These are phyloP conservation scores for Coemansia pectinata DNA, from an alignment of 192 early-diverging fungal species.

Conservation along the genomic window DNA sequence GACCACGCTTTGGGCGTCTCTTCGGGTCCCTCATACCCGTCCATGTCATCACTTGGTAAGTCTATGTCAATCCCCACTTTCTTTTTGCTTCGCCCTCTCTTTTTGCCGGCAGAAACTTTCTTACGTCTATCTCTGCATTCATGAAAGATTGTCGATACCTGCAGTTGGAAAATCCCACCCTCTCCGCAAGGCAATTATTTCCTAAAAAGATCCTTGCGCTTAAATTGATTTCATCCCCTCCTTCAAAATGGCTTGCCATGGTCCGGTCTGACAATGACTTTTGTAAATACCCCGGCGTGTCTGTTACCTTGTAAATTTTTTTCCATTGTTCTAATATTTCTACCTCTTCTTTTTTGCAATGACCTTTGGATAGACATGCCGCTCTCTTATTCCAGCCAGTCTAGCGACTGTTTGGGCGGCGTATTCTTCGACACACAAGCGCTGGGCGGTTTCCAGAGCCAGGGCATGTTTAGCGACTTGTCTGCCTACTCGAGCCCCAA, in stretches of 20 bases:
- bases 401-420: slow-evolving; percentile 23
- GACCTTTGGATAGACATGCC: slow-evolving; percentile 29
- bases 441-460: slow-evolving; percentile 9
- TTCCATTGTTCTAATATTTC: neutral
- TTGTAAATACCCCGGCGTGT: neutral
- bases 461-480: neutral
- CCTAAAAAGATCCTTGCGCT: neutral
- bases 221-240: neutral
- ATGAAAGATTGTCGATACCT: neutral
- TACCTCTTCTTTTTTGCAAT: neutral
- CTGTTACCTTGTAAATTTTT: neutral
- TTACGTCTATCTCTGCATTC: neutral
- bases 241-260: neutral
- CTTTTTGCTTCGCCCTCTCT: neutral
- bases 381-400: slow-evolving; percentile 20
- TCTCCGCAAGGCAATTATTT: slow-evolving; percentile 7
- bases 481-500: neutral
- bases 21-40: slow-evolving; percentile 16
- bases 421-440: slow-evolving; percentile 28
- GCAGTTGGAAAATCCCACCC: neutral
- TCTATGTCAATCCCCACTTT: neutral
- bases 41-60: slow-evolving; percentile 43
- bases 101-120: neutral
- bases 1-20: neutral
- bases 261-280: neutral